Evolutionary conservation across 768 basidiomycete genomes (phyloP).

Genomic region (Kwoniella bestiolae): DNA sequence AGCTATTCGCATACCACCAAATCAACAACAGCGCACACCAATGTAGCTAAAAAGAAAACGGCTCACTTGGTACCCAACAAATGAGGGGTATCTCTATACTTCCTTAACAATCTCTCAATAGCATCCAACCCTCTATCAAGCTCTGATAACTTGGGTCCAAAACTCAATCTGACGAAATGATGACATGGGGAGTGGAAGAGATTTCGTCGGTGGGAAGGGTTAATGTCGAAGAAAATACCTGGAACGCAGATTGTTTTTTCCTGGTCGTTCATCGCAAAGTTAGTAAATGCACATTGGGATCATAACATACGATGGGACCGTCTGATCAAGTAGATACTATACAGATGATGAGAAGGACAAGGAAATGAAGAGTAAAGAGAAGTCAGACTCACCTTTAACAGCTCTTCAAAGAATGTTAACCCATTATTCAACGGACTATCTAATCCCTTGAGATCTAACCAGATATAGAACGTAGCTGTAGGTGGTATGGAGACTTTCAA

Average conservation of each 20-base stretch:
- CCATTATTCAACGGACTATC: slow-evolving; percentile 86
- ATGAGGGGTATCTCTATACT: slow-evolving; percentile 49
- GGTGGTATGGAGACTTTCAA: slow-evolving; percentile 67
- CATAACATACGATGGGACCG: no score
- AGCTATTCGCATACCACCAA: neutral
- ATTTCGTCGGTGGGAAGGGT: slow-evolving; percentile 67
- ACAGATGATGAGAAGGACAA: no score
- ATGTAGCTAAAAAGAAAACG: neutral
- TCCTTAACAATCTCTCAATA: slow-evolving; percentile 75
- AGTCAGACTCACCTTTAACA: slow-evolving; percentile 74
- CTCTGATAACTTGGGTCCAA: slow-evolving; percentile 78
- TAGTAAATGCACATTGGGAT: no score
- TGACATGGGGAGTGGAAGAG: slow-evolving; percentile 66
- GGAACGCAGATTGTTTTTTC: slow-evolving; percentile 78
- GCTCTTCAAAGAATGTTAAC: slow-evolving; percentile 90
- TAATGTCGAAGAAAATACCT: slow-evolving; percentile 73
- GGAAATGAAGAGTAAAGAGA: neutral
- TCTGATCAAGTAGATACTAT: no score
- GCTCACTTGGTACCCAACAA: slow-evolving; percentile 41
- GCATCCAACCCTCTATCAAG: slow-evolving; percentile 87
- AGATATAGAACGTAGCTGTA: slow-evolving; percentile 88
- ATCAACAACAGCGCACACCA: neutral
- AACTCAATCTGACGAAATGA: slow-evolving; percentile 84
- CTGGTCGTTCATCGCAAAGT: no score
- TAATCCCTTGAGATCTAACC: slow-evolving; percentile 81